phyloP scores from a whole-genome alignment of 169 alveolate genomes.

The Plasmodium berghei region DNA sequence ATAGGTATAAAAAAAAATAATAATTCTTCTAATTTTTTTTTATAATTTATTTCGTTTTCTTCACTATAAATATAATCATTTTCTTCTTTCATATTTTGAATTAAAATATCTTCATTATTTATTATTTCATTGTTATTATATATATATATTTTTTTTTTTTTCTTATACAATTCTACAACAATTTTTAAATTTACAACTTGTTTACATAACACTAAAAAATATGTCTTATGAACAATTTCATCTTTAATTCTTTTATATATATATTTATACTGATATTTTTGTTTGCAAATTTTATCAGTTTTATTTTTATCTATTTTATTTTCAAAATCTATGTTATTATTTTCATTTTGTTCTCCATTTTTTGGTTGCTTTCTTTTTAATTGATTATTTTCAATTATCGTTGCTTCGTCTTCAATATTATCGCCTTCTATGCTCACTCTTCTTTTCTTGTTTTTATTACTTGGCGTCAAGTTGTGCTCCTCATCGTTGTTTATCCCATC shows the following conservation, averaged over 20 bases:
- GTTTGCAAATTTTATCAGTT: neutral
- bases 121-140: constrained; percentile 27
- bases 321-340: neutral
- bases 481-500: neutral
- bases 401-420: constrained; percentile 8
- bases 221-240: constrained; percentile 38
- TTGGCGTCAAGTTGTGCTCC: neutral
- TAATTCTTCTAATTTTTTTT: constrained; percentile 39
- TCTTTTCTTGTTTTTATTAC: constrained; percentile 1
- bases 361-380: constrained; percentile 19
- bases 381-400: neutral
- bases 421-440: neutral
- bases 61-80: constrained; percentile 1
- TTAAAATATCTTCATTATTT: constrained; percentile 20
- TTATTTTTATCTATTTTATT: neutral
- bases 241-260: constrained; percentile 38
- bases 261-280: constrained; percentile 14
- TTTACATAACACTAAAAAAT: constrained; percentile 24
- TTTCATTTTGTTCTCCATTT: neutral
- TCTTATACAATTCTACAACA: constrained; percentile 30
- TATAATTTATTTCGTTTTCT: constrained; percentile 45
- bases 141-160: neutral
- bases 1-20: constrained; percentile 70
- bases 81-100: constrained; percentile 28
- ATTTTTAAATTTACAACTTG: constrained; percentile 44